These are phyloP conservation scores for Mucor racemosus DNA, from an alignment of 371 early-diverging fungal genomes.

Conservation along the genomic window DNA sequence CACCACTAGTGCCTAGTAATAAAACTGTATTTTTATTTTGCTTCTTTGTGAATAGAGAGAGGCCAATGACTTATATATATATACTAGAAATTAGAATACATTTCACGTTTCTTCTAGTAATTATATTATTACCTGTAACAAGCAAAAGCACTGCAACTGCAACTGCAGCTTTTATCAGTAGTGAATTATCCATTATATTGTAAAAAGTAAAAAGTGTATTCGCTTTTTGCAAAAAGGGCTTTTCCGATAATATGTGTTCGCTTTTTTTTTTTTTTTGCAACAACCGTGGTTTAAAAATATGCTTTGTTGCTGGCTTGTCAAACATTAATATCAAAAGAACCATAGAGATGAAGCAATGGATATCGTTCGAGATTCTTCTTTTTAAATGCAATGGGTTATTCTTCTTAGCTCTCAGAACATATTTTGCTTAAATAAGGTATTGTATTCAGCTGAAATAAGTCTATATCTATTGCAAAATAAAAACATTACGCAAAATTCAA, in stretches of 20 bases:
- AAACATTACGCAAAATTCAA: too few relatives aligned
- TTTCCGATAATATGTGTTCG: neutral
- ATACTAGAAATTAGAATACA: neutral
- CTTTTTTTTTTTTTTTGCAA: neutral
- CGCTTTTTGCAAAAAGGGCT: neutral
- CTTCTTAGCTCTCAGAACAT: too few relatives aligned
- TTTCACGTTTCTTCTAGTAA: neutral
- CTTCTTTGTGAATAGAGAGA: constrained; percentile 34
- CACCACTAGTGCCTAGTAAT: constrained; percentile 61
- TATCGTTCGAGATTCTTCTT: too few relatives aligned
- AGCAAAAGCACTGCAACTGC: constrained; percentile 15
- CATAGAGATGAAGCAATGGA: neutral
- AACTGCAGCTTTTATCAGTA: constrained; percentile 21
- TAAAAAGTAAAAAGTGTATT: too few relatives aligned
- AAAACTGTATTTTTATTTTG: constrained; percentile 48
- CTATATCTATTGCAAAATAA: too few relatives aligned
- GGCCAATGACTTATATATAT: constrained; percentile 14
- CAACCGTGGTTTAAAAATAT: neutral
- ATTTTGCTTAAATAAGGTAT: too few relatives aligned
- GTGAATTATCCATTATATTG: constrained; percentile 14
- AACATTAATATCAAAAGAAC: neutral
- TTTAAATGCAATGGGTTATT: too few relatives aligned
- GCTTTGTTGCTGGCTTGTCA: neutral
- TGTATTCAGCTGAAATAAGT: too few relatives aligned
- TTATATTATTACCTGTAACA: constrained; percentile 12